A percentile compares a stretch with the other conserved stretches of the same genome.
Evolutionary conservation across 2,329 filamentous ascomycete genomes (phyloP).

Genomic region (Pseudocercospora cruenta): DNA sequence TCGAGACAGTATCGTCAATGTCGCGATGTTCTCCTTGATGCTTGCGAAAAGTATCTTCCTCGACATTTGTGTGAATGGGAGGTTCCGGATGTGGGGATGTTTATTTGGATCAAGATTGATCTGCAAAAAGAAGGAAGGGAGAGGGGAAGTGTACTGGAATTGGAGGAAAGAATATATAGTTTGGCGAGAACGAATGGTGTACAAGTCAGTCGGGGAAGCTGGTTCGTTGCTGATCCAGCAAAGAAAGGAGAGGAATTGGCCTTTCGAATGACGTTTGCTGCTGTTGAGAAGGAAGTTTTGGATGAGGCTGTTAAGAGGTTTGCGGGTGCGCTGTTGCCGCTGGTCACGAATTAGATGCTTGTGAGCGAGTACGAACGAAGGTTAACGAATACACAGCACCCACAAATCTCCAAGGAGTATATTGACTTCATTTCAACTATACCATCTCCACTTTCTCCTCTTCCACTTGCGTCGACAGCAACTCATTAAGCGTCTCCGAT

Average conservation of each 20-base stretch:
- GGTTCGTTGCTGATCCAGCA: slow-evolving; percentile 17
- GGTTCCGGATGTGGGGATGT: slow-evolving; percentile 33
- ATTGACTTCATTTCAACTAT: too few species aligned
- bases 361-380: too few species aligned
- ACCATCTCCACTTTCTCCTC: too few species aligned
- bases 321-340: slow-evolving; percentile 2
- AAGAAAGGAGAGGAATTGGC: not conserved
- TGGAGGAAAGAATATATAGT: slow-evolving; percentile 30
- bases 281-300: slow-evolving; percentile 15
- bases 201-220: slow-evolving; percentile 30
- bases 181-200: slow-evolving; percentile 24
- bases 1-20: slow-evolving; percentile 32
- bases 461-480: too few species aligned
- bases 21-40: slow-evolving; percentile 31
- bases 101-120: slow-evolving; percentile 30
- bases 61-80: slow-evolving; percentile 27
- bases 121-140: not conserved
- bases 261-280: slow-evolving; percentile 18
- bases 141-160: slow-evolving; percentile 1
- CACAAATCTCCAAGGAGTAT: too few species aligned
- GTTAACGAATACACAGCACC: too few species aligned
- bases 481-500: too few species aligned
- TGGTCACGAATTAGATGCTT: too few species aligned
- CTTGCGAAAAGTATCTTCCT: slow-evolving; percentile 36
- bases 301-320: slow-evolving; percentile 19